Evolutionary conservation across 306 rosid genomes (phyloP), one percentile per base, ranked within the genome.

Genomic region (Inga leiocalycina): DNA sequence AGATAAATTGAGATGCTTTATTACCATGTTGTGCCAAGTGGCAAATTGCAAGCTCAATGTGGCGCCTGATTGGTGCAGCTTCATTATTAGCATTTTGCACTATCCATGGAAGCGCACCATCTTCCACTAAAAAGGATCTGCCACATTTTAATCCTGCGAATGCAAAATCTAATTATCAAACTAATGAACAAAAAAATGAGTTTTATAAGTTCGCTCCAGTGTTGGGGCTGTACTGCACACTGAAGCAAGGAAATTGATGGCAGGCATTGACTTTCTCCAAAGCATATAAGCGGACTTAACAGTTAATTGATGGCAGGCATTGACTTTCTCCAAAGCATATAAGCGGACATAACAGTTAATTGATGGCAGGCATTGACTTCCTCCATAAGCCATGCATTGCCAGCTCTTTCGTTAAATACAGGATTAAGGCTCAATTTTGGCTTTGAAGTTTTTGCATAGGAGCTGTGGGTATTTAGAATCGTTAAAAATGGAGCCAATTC

Each of bases 21-120:
- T 59, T 88, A 96, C 99, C 99, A 61, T 97, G 99, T 67, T 94
- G 99, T 24, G 99, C 99, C 89, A 97, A 82, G 92, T 97, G 99
- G 83, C 98, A 97, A 41, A 97, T 91, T 30, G 98, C 99, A 84
- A 97, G 97, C 89, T 97, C 99, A 71, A 97, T 88, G 91, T 94
- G 99, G 86, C 95, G 99, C 88, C 97, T 91, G 87, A 97, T 94
- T 69, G 99, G 97, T n/a, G 98, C 91, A 61, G 95, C 93, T 86
- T 94, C 98, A 10, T 86, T 90, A 30, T 92, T 94, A 71, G 98
- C 97, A 84, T 94, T 92, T 85, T 97, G 98, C 79, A 97, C 97
- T 83, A 97, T 94, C 99, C 99, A 97, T 22, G 97, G 94, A 82
- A 97, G 97, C 35, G 94, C 97, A 37, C 99, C 99, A 76, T 94